Evolutionary conservation across 768 basidiomycete species (phyloP).

Genomic region (Rhodotorula toruloides): DNA sequence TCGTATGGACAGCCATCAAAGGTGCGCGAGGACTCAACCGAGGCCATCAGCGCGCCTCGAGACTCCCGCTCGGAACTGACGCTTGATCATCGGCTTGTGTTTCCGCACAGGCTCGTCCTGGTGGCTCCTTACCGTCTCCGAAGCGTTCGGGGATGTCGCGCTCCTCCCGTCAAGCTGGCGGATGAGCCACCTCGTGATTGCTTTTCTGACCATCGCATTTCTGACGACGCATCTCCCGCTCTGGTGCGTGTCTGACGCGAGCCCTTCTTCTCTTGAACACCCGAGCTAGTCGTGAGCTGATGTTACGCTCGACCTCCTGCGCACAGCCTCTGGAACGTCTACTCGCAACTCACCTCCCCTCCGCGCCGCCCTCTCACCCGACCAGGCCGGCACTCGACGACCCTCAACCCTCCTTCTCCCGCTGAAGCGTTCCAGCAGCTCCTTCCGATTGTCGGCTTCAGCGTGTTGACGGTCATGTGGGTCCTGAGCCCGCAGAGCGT

Average conservation of each 20-base stretch:
- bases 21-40: too few relatives aligned
- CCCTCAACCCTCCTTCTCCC: constrained; percentile 5
- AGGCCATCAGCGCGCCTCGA: too few relatives aligned
- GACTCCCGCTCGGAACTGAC: too few relatives aligned
- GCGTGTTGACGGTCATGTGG: constrained; percentile 4
- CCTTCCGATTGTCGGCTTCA: constrained; percentile 22
- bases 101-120: constrained; percentile 11
- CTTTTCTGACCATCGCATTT: constrained; percentile 23
- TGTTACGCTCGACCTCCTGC: not conserved
- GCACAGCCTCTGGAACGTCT: constrained; percentile 27
- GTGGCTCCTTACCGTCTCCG: not conserved
- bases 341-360: constrained; percentile 1
- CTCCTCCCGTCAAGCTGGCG: constrained; percentile 13
- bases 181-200: constrained; percentile 14
- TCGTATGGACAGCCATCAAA: constrained; percentile 6
- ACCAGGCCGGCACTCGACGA: not conserved
- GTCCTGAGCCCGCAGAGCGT: constrained; percentile 20
- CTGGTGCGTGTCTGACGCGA: constrained; percentile 9
- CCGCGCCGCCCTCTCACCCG: constrained; percentile 17
- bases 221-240: constrained; percentile 17
- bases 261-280: too few relatives aligned
- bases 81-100: not conserved
- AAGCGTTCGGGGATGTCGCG: not conserved
- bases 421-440: constrained; percentile 26
- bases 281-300: not conserved